These are phyloP conservation scores for Perkinsela sp. DNA, from an alignment of 208 protist genomes.

Conservation along the genomic window DNA sequence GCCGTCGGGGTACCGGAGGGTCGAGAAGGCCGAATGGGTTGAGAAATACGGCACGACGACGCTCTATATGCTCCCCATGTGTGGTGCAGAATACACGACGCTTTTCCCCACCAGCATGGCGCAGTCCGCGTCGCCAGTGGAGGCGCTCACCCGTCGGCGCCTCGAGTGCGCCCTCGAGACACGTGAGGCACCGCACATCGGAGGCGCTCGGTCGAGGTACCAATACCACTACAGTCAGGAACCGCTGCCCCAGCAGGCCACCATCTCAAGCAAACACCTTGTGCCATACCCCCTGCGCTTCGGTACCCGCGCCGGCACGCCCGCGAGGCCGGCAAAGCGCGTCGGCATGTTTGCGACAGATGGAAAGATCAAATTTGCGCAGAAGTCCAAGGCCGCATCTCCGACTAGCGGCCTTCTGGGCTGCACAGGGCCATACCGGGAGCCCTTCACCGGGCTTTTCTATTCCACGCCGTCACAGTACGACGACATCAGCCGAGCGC, in stretches of 20 bases:
- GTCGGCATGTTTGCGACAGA: too few relatives aligned
- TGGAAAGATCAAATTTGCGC: too few relatives aligned
- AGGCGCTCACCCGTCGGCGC: not conserved
- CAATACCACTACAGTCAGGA: not conserved
- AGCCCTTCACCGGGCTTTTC: not conserved
- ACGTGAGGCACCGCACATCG: not conserved
- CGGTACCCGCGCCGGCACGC: too few relatives aligned
- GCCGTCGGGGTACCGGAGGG: not conserved
- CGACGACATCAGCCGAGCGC: not conserved
- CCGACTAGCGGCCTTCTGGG: not conserved
- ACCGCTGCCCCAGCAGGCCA: not conserved
- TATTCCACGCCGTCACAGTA: not conserved
- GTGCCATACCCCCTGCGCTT: too few relatives aligned
- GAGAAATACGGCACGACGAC: not conserved
- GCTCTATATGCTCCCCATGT: not conserved
- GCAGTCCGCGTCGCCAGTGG: not conserved
- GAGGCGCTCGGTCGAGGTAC: not conserved
- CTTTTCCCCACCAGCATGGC: not conserved
- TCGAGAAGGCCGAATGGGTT: not conserved
- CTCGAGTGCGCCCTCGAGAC: not conserved
- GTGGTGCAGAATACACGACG: not conserved
- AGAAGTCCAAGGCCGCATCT: not conserved
- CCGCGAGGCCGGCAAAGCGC: too few relatives aligned
- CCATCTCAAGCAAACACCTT: too few relatives aligned
- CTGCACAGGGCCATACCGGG: not conserved